phyloP scores from a whole-genome alignment of 1,284 basidiomycete genomes.

The Rhodotorula sp. region DNA sequence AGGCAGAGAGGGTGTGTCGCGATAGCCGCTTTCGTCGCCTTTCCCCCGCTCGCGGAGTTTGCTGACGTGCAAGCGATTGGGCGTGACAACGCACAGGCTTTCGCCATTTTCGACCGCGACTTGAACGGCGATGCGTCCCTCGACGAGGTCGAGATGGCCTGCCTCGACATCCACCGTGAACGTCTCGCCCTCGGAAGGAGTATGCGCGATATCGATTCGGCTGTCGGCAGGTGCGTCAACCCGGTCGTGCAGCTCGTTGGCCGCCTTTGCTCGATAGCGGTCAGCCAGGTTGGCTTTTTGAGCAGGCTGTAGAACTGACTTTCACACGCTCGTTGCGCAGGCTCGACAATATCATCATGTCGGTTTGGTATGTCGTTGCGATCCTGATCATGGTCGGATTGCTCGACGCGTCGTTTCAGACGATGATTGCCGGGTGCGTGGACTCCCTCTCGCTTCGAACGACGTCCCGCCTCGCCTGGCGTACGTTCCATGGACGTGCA shows the following conservation, averaged over 20 bases:
- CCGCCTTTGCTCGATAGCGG: too few relatives aligned
- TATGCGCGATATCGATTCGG: slow-evolving; percentile 88
- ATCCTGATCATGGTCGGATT: slow-evolving; percentile 45
- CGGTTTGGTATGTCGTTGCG: slow-evolving; percentile 45
- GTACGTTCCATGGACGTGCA: neutral
- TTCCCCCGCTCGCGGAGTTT: too few relatives aligned
- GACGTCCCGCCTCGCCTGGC: neutral
- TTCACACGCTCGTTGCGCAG: neutral
- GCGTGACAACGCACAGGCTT: slow-evolving; percentile 53
- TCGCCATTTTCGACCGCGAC: slow-evolving; percentile 79
- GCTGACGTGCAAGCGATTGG: slow-evolving; percentile 4
- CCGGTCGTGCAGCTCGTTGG: neutral
- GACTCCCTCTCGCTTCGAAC: too few relatives aligned
- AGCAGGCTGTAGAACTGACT: too few relatives aligned
- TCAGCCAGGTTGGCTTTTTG: too few relatives aligned
- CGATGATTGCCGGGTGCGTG: slow-evolving; percentile 37
- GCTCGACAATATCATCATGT: slow-evolving; percentile 46
- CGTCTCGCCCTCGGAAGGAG: slow-evolving; percentile 78
- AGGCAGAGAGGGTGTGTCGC: slow-evolving; percentile 55
- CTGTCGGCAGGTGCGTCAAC: slow-evolving; percentile 61
- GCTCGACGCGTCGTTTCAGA: slow-evolving; percentile 45
- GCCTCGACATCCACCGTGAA: slow-evolving; percentile 79
- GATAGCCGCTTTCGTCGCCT: too few relatives aligned
- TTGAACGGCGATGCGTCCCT: slow-evolving; percentile 71
- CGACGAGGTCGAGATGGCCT: slow-evolving; percentile 75